Evolutionary conservation across 2,329 filamentous ascomycete genomes (phyloP), one percentile per base, ranked within the genome.

Genomic region (Colletotrichum orbiculare): DNA sequence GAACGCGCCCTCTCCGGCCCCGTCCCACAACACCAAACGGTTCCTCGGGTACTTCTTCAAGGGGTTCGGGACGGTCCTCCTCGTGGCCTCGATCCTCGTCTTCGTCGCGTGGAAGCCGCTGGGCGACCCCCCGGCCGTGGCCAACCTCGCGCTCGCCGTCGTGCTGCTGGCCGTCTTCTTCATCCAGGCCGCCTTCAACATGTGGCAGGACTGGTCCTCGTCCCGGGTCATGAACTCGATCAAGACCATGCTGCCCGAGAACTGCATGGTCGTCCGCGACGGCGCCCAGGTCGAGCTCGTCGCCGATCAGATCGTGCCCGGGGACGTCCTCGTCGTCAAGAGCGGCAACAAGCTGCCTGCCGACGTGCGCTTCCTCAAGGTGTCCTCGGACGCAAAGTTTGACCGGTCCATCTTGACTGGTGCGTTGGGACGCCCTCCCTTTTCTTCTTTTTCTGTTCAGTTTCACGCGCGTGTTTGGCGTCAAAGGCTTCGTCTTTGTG

Each of bases 201-300:
- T 86, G 71, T 91, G 84, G 81, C 87, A 90, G 71, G 91, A 94
- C 73, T 94, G 91, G 86, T 92, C 90, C 2, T 91, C 90, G 0
- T 90, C 87, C 1, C 82, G 89, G 6, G 91, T 93, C 60, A 94
- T 94, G 92, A 86, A 88, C 15, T 92, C 90, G 0, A 94, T 94
- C 73, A 91, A 89, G 52, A 89, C 85, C 15, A 92, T 94, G 91
- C 82, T 94, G n/a, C 91, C 91, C 0, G 91, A 93, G 70, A 83
- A 88, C 64, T 92, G 89, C 70, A 79, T 89, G 34, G 82, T 91
- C 8, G 77, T 91, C 7, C 86, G 91, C 17, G 85, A 91, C 68
- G 85, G 87, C 1, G 71, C 74, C 4, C 79, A 85, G 67, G 71
- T 78, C 1, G 81, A 79, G 13, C 77, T 87, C 4, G 76, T 80